Evolutionary conservation across 2,329 filamentous ascomycete genomes (phyloP), one percentile per base, ranked within the genome.

Genomic region (Coniochaeta ligniaria): DNA sequence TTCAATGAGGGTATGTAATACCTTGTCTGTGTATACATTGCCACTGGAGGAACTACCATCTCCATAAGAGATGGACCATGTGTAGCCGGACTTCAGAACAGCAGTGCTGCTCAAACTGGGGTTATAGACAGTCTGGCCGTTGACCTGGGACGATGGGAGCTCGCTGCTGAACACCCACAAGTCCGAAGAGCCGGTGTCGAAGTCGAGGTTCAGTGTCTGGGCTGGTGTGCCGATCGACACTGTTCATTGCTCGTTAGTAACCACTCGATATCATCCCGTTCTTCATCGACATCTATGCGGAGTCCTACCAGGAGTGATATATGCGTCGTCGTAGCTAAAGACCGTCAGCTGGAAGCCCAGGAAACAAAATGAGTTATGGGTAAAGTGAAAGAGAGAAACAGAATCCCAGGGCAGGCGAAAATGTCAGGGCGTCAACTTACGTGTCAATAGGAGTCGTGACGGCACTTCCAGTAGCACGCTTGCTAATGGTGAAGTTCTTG

Each of bases 111-210:
- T 78, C 59, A 72, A 70, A 24, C 60, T 57, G 4, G 78, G 75
- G 54, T 73, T 65, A 63, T 77, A 81, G 20, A 76, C 65, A 6
- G 71, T 66, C 60, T 80, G 78, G 0, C 76, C 76, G n/a, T 68
- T 69, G 33, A 75, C 66, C 57, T 78, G 70, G 20, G 60, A 64
- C 3, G 58, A 9, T 2, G 73, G 72, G 1, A 70, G 71, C 61
- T 71, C 67, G 60, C 67, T 71, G 38, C 75, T 77, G 65, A 80
- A 80, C 0, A 80, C 78, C 78, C 79, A 79, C 17, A 80, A 70
- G 61, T 69, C 66, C 2, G 66, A 68, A 4, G 67, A 69, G 14
- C 67, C 67, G 7, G 66, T 68, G 61, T 68, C 67, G 31, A 69
- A 63, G 60, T 69, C 67, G 31, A 69, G 65, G 52, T 65, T 62